Evolutionary conservation across 1,284 basidiomycete genomes (phyloP).

Genomic region (Papiliotrema fonsecae): DNA sequence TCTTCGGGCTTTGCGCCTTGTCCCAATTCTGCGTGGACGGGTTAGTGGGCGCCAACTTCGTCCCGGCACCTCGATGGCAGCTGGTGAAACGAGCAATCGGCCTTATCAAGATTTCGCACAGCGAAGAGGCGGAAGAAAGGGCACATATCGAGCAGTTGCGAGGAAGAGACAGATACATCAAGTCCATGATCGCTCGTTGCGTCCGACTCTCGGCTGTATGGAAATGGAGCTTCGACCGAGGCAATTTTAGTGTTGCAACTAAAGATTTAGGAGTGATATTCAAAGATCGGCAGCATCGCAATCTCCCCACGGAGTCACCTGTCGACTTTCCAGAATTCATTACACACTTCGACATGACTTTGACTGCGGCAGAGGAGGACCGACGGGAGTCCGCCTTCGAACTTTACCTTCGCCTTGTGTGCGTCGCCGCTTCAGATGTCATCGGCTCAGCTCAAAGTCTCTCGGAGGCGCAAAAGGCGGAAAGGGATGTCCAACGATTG

Average conservation of each 20-base stretch:
- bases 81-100: constrained; percentile 59
- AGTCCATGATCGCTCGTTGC: constrained; percentile 67
- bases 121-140: constrained; percentile 53
- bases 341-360: constrained; percentile 56
- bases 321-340: constrained; percentile 77
- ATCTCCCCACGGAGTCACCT: constrained; percentile 64
- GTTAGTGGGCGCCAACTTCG: constrained; percentile 32
- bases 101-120: constrained; percentile 57
- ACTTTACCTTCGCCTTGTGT: constrained; percentile 61
- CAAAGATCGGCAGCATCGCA: constrained; percentile 70
- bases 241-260: constrained; percentile 59
- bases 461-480: constrained; percentile 45
- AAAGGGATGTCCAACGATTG: constrained; percentile 62
- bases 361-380: constrained; percentile 55
- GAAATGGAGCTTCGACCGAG: constrained; percentile 67
- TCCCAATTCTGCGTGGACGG: constrained; percentile 75
- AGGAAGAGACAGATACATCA: constrained; percentile 71
- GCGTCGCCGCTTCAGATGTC: constrained; percentile 45
- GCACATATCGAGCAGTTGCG: constrained; percentile 52
- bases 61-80: constrained; percentile 64
- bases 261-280: constrained; percentile 70
- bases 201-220: constrained; percentile 65
- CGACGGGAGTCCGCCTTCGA: constrained; percentile 67
- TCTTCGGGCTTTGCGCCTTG: constrained; percentile 67
- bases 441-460: constrained; percentile 33